Evolutionary conservation across 176 grass and related monocot species (phyloP).

Genomic region (Otatea glauca): DNA sequence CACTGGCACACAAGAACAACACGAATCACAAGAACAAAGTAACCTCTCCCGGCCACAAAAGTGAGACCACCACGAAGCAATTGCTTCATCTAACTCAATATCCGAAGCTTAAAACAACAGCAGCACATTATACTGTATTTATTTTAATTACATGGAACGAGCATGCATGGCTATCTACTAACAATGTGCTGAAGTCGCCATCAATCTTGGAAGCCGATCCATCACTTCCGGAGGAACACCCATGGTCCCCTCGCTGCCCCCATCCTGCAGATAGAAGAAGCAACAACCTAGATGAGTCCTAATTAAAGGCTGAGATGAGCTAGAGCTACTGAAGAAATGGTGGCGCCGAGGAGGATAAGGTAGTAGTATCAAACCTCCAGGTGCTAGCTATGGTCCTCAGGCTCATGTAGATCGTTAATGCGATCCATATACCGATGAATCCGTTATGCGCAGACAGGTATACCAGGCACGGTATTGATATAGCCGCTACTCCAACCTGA

Average conservation of each 20-base stretch:
- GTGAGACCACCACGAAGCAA: constrained; percentile 36
- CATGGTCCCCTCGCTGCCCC: constrained; percentile 81
- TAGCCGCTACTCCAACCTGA: constrained; percentile 80
- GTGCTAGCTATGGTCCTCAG: constrained; percentile 83
- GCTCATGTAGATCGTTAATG: constrained; percentile 96
- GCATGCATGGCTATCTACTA: constrained; percentile 36
- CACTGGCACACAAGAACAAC: constrained; percentile 22
- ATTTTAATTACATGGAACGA: constrained; percentile 38
- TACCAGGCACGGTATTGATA: constrained; percentile 74
- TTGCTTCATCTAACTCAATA: constrained; percentile 10
- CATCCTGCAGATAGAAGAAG: constrained; percentile 59
- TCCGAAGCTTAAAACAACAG: constrained; percentile 13
- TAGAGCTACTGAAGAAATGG: constrained; percentile 25
- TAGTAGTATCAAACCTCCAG: constrained; percentile 74
- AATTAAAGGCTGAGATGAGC: background rate
- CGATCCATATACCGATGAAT: constrained; percentile 93
- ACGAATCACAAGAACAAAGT: constrained; percentile 31
- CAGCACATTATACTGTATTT: constrained; percentile 25
- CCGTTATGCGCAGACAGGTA: constrained; percentile 75
- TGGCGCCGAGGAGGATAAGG: constrained; percentile 10
- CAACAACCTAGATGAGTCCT: constrained; percentile 15
- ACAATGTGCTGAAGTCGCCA: constrained; percentile 21
- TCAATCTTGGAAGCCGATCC: background rate
- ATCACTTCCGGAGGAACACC: constrained; percentile 70
- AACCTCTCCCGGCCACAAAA: background rate